Conservation (phyloP, 2,329 filamentous ascomycete species). For the Fusarium xyrophilum region DNA sequence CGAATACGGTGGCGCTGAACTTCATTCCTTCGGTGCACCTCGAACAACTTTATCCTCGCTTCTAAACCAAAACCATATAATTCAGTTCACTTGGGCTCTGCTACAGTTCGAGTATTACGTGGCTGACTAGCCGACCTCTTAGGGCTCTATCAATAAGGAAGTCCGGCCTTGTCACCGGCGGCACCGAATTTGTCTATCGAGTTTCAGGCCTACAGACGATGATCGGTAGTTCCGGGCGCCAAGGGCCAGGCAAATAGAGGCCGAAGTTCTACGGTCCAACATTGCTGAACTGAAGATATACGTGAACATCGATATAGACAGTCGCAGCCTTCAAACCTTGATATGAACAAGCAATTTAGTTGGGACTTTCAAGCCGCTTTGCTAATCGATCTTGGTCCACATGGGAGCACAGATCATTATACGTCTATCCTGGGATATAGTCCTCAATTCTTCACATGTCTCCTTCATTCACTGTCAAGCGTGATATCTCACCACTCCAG, state of each 20-base stretch:
- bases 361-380: background rate
- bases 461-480: conserved; percentile 24
- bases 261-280: conserved; percentile 2
- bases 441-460: conserved; percentile 14
- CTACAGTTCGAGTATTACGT: conserved; percentile 7
- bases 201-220: conserved; percentile 6
- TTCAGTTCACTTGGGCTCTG: conserved; percentile 1
- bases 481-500: conserved; percentile 12
- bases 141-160: background rate
- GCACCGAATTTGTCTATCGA: conserved; percentile 30
- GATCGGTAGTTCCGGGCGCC: conserved; percentile 7
- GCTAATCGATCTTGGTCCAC: background rate
- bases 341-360: conserved; percentile 15
- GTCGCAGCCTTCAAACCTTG: conserved; percentile 5
- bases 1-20: conserved; percentile 11
- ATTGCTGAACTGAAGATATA: background rate
- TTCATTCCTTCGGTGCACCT: conserved; percentile 19
- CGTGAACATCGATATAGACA: background rate
- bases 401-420: background rate
- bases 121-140: conserved; percentile 5
- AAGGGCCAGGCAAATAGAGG: background rate
- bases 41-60: conserved; percentile 7
- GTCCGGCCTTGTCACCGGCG: conserved; percentile 20
- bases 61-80: conserved; percentile 9
- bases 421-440: background rate